Base-by-base conservation (phyloP, 805 yeast species). In the Groenewaldozyma tartarivorans region DNA sequence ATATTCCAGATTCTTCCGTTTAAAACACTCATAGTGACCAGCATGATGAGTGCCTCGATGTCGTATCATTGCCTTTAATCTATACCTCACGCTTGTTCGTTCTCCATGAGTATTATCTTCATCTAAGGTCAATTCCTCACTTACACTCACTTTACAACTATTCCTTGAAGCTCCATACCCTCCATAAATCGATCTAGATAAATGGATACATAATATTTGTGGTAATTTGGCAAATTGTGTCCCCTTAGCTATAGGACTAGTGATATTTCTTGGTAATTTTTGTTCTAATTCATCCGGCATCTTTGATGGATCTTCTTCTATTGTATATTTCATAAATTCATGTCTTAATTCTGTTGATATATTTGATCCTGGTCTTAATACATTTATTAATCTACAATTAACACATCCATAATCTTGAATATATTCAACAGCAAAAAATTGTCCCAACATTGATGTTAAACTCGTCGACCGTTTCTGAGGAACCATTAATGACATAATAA, bases 21-120 rank as follows among this genome's bases (percentile, higher is more conserved):
- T 78, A 56, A 76, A 85, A 52, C 95, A 84, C 53, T 88, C 95
- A 56, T 87, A 88, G 55, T 88, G 97, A 1, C 97, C 97, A 34
- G 77, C 74, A 17, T 78, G 71, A 59, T 88, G 96, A 1, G 90
- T 77, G 0, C 98, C 98, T 35, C 79, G 75, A 57, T 92, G 97
- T 48, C 87, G 72, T 16, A 92, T 77, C 46, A 85, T 64, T 0
- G 96, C 81, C 46, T 71, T 73, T 29, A 92, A 66, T 45, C 66
- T 65, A 57, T 84, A 87, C 32, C 63, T 69, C 45, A 62, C 61
- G 13, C 41, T 37, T 60, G 64, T 26, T 55, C 56, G 47, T 64
- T 68, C 4, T 3, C 21, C 49, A 17, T 27, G 26, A 5, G 19
- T 42, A 2, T 46, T 43, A 13, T 41, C 36, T 32, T 46, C 47